Base-by-base conservation (phyloP, 2,329 filamentous ascomycete species). In the Hypocrella siamensis region DNA sequence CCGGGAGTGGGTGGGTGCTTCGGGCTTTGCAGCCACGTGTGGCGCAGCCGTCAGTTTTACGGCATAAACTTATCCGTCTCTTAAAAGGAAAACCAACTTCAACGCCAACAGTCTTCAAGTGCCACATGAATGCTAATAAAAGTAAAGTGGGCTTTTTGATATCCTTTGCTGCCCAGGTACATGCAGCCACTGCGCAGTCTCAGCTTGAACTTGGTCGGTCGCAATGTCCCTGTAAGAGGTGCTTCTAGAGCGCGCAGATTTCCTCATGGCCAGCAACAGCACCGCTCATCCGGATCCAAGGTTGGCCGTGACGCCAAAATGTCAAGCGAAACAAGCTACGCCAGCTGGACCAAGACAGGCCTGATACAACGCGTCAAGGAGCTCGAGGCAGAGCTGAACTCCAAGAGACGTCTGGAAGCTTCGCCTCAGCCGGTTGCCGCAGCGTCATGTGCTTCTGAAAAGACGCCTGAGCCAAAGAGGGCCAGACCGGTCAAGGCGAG, bases 371-470 rank as follows among this genome's bases (percentile, higher is more conserved):
- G 78, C 26, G 73, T 92, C 28, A 67, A 62, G 12, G 59, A 70
- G 31, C 62, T 90, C 6, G 83, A 92, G 51, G 50, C 61, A 4
- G 67, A 82, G 46, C 56, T 85, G 11, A n/a, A n/a, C n/a, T n/a
- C n/a, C n/a, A 63, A 67, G 32, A 55, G 48, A n/a, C 61, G 63
- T 40, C 53, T 17, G 33, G 28, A 34, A 36, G 10, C 28, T 52
- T 44, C 32, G 36, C 19, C 29, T 31, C 3, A 34, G 54, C 45
- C 33, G 57, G 47, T 34, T 37, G 16, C 34, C 16, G 15, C 9
- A 28, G 9, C 14, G 11, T 7, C 9, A 27, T n/a, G 11, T 3
- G 27, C 3, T 28, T 10, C 7, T 9, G 27, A 6, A 28, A 16
- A 8, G 16, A 15, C 16, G 11, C 10, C 27, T 9, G 14, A 10